Evolutionary conservation across 352 stramenopile genomes (phyloP).

Genomic region (Phytopythium kandeliae): DNA sequence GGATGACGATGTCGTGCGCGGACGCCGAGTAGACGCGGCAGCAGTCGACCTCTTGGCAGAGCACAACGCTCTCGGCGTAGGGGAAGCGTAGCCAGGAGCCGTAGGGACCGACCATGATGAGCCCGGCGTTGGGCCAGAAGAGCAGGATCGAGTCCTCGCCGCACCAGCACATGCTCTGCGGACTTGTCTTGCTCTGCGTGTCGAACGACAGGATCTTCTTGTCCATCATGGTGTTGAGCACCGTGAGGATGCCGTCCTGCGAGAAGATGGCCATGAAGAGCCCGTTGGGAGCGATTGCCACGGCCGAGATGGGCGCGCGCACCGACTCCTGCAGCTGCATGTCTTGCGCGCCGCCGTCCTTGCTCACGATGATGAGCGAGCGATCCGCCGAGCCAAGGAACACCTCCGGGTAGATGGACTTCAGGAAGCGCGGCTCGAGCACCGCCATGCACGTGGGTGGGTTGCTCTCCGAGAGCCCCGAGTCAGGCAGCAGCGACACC

Average conservation of each 20-base stretch:
- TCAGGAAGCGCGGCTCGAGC: slow-evolving; percentile 88
- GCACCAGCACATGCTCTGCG: slow-evolving; percentile 81
- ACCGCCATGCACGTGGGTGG: slow-evolving; percentile 89
- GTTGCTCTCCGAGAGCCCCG: slow-evolving; percentile 62
- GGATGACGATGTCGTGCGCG: slow-evolving; percentile 80
- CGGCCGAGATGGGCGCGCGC: slow-evolving; percentile 87
- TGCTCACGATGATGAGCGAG: slow-evolving; percentile 85
- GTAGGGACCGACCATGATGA: slow-evolving; percentile 85
- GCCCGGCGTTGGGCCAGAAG: slow-evolving; percentile 76
- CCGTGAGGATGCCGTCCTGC: slow-evolving; percentile 90
- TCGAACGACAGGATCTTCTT: slow-evolving; percentile 91
- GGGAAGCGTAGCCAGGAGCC: slow-evolving; percentile 83
- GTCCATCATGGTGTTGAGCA: slow-evolving; percentile 95
- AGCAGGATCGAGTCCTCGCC: slow-evolving; percentile 88
- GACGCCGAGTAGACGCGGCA: slow-evolving; percentile 69
- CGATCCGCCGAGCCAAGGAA: slow-evolving; percentile 90
- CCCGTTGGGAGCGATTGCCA: slow-evolving; percentile 92
- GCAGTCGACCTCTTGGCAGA: slow-evolving; percentile 68
- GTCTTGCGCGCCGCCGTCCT: slow-evolving; percentile 55
- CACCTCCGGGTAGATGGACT: slow-evolving; percentile 89
- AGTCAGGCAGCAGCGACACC: slow-evolving; percentile 67
- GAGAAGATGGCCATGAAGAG: slow-evolving; percentile 96
- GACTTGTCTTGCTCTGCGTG: slow-evolving; percentile 76
- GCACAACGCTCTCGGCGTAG: slow-evolving; percentile 67
- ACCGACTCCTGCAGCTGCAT: slow-evolving; percentile 85